phyloP scores from a whole-genome alignment of 345 rosid genomes.

The Noccaea bulbosa region DNA sequence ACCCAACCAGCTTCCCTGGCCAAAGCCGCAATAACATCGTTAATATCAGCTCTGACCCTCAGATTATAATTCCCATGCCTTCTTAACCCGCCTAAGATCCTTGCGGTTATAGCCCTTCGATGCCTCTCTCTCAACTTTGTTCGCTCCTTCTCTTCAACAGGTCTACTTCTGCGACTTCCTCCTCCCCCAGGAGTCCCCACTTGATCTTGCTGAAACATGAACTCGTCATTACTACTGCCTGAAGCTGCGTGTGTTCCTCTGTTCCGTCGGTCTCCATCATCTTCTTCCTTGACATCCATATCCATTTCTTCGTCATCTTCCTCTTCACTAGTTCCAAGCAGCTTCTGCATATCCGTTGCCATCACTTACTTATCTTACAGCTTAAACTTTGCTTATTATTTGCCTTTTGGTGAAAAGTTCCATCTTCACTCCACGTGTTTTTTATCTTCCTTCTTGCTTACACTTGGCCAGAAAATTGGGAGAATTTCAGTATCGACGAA shows the following conservation, averaged over 20 bases:
- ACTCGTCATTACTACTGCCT: slow-evolving; percentile 58
- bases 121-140: slow-evolving; percentile 97
- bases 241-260: slow-evolving; percentile 56
- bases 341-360: slow-evolving; percentile 86
- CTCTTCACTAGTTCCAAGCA: slow-evolving; percentile 76
- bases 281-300: slow-evolving; percentile 92
- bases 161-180: slow-evolving; percentile 72
- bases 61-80: slow-evolving; percentile 99
- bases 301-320: slow-evolving; percentile 94
- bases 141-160: slow-evolving; percentile 93
- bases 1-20: slow-evolving; percentile 99
- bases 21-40: slow-evolving; percentile 97
- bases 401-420: slow-evolving; percentile 26
- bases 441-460: slow-evolving; percentile 15
- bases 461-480: slow-evolving; percentile 33
- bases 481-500: slow-evolving; percentile 24
- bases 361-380: slow-evolving; percentile 45
- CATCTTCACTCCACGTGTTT: slow-evolving; percentile 38
- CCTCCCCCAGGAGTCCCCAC: slow-evolving; percentile 69
- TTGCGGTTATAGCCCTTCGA: slow-evolving; percentile 96
- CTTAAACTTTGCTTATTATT: slow-evolving; percentile 23
- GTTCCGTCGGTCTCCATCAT: slow-evolving; percentile 58
- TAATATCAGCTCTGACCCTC: slow-evolving; percentile 98
- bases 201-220: slow-evolving; percentile 75
- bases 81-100: slow-evolving; percentile 91